Evolutionary conservation across 495 filamentous ascomycete species (phyloP), one percentile per base, ranked within the genome.

Genomic region (Penicillium paxilli): DNA sequence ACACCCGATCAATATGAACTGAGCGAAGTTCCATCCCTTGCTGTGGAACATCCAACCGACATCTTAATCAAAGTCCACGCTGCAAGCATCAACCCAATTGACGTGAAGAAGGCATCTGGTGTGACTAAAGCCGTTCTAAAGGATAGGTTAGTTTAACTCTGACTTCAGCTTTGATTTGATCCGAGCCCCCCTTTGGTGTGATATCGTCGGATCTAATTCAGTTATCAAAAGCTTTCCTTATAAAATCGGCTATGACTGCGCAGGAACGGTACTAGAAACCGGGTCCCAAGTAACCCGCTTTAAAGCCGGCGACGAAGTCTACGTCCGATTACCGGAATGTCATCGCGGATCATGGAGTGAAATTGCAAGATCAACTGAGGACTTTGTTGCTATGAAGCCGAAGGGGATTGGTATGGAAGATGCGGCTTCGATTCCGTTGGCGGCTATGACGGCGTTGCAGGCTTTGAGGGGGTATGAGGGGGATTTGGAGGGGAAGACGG

Each of bases 31-130:
- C 75, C 77, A 0, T 53, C 68, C 9, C 79, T 79, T 1, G 54
- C 57, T 45, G 65, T 81, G 44, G 59, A 54, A 4, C 49, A 59
- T 3, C 35, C 76, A 3, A 64, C 73, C 50, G 72, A 83, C 41
- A 57, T 83, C 10, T 58, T 85, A 6, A 73, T 85, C 57, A 71
- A 70, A 47, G 68, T 83, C 7, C 66, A 80, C 49, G 81, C 79
- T 17, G 77, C 71, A 1, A 68, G 67, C 28, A 62, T 84, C 45
- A 70, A 75, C 45, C 77, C 80, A 0, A 69, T 78, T 5, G 80
- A 84, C 55, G 74, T 79, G 2, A 80, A 80, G 52, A 58, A 79
- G 25, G 74, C 79, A 3, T 56, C 52, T 0, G 69, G 68, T 17
- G 41, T 45, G 3, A 44, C 60, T 3, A 74, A 76, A 41, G 20